Conservation (phyloP, 345 rosid genomes). For the Salix koriyanagi region DNA sequence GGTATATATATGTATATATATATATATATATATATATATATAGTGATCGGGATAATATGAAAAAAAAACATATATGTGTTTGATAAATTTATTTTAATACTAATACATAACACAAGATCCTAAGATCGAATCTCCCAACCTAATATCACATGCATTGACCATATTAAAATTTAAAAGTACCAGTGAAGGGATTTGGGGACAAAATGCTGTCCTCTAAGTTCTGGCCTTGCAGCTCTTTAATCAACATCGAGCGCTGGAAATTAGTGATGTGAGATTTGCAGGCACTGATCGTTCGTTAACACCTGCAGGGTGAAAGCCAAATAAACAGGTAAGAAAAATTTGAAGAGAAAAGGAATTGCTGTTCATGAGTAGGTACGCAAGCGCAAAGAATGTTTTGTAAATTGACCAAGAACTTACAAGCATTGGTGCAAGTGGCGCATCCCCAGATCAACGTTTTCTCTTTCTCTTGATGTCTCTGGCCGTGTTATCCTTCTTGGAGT, state of each 20-base stretch:
- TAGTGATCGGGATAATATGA: too few species aligned
- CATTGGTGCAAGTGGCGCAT: background rate
- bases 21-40: too few species aligned
- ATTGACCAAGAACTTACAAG: background rate
- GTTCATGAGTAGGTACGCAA: background rate
- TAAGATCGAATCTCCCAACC: background rate
- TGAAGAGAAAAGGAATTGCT: background rate
- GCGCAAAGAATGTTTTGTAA: background rate
- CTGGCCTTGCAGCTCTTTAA: too few species aligned
- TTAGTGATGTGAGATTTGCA: background rate
- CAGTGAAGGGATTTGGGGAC: background rate
- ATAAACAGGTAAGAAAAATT: background rate
- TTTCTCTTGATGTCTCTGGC: slow-evolving; percentile 50
- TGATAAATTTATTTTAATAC: too few species aligned
- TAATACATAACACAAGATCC: background rate
- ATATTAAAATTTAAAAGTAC: background rate
- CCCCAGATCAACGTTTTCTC: slow-evolving; percentile 49
- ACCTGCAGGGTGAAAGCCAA: background rate
- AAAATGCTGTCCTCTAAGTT: background rate
- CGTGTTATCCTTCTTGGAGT: slow-evolving; percentile 14
- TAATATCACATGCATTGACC: background rate
- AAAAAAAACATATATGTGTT: too few species aligned
- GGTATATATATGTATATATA: too few species aligned
- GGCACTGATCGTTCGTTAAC: too few species aligned
- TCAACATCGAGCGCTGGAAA: too few species aligned